Evolutionary conservation across 306 rosid species (phyloP), one percentile per base, ranked within the genome.

Genomic region (Carpinus viminea): DNA sequence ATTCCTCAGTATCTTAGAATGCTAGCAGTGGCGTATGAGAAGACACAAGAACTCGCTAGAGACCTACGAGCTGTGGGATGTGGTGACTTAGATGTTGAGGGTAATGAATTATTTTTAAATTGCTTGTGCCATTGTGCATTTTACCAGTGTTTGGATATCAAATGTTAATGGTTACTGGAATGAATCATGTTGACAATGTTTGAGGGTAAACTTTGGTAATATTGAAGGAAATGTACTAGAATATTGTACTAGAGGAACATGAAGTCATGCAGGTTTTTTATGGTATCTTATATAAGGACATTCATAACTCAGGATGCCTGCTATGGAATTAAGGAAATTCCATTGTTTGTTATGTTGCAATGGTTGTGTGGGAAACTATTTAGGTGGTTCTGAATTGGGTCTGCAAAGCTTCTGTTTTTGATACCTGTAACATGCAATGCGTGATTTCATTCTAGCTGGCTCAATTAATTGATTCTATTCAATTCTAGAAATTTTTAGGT

Each of bases 31-130:
- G 94, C 93, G 21, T 96, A 96, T 82, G 99, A 96, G 80, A 96
- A 93, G 88, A 96, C 99, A 51, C 94, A 81, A 87, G 98, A 96
- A 81, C 96, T 96, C 84, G 96, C 98, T 50, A 93, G 87, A 85
- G 99, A 96, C 79, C 88, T 96, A 66, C 93, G 83, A 62, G 89
- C 90, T 70, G 94, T 93, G 72, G 99, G 98, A 77, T 96, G 99
- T 69, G 99, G 99, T 77, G 99, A 93, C 89, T 91, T 93, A 91
- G 99, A 96, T 78, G 94, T 96, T 69, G 99, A 96, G 77, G 99
- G 99, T 93, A 90, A 85, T 81, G 12, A 18, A 52, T 74, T 31
- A 36, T 45, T n/a, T 72, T 68, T 16, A 9, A 74, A 66, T 34
- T 52, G 41, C 55, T 16, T 17, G 70, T 54, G 5, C 7, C 26